Percentiles rank a stretch among this genome's conserved stretches.
Evolutionary conservation across 2,329 filamentous ascomycete genomes (phyloP).

Genomic region (Emergomyces pasteurianus): DNA sequence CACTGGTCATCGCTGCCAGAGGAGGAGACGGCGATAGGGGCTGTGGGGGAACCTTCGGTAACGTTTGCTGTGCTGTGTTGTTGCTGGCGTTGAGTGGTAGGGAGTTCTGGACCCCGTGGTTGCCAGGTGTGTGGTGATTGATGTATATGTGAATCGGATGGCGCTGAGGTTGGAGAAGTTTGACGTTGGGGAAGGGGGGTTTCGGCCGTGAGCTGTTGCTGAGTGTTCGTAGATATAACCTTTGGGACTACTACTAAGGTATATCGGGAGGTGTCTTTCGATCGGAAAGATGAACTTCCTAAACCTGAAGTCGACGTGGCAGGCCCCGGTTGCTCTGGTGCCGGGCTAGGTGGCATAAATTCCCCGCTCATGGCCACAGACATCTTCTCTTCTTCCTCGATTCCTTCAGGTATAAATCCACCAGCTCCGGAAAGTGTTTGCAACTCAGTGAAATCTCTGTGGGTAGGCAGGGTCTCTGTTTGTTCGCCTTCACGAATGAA

Average conservation of each 20-base stretch:
- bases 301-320: background rate
- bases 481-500: conserved; percentile 24
- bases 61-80: background rate
- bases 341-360: conserved; percentile 9
- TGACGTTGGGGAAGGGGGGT: background rate
- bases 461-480: background rate
- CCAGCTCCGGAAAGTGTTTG: conserved; percentile 5
- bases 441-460: conserved; percentile 7
- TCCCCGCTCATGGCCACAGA: conserved; percentile 7
- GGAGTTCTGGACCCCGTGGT: background rate
- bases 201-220: background rate
- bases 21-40: conserved; percentile 17
- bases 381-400: conserved; percentile 8
- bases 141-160: background rate
- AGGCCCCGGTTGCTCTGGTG: background rate
- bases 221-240: background rate
- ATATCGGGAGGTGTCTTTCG: background rate
- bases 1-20: conserved; percentile 15
- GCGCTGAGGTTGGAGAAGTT: background rate
- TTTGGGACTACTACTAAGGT: background rate
- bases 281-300: background rate
- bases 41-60: conserved; percentile 13
- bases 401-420: conserved; percentile 14
- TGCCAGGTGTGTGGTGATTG: background rate
- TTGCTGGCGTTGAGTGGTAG: background rate